These are phyloP conservation scores for Austroboletus niveus DNA, from an alignment of 1,284 basidiomycete species.

Conservation along the genomic window DNA sequence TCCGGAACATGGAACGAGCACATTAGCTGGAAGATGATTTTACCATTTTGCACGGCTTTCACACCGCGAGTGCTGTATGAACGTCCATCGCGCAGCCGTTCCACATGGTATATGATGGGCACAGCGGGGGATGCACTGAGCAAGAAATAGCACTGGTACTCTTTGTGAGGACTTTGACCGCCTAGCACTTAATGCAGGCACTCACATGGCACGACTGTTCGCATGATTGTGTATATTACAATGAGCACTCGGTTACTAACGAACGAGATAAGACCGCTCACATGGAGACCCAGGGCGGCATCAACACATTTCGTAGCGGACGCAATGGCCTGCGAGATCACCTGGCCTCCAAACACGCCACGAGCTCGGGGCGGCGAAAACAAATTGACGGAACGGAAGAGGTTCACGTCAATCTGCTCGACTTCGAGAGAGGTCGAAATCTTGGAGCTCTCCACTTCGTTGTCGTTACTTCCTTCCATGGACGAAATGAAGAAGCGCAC, in stretches of 20 bases:
- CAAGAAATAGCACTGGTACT: slow-evolving; percentile 74
- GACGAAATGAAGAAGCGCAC: neutral
- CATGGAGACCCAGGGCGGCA: slow-evolving; percentile 68
- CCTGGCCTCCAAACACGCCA: slow-evolving; percentile 89
- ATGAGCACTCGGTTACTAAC: slow-evolving; percentile 4
- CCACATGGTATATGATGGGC: slow-evolving; percentile 84
- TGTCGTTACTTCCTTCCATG: slow-evolving; percentile 38
- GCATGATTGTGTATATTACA: neutral
- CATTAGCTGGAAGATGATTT: slow-evolving; percentile 77
- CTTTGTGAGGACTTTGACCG: slow-evolving; percentile 3
- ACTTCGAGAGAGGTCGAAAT: slow-evolving; percentile 73
- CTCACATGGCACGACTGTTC: slow-evolving; percentile 69
- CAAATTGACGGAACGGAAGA: slow-evolving; percentile 74
- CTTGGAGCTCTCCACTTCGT: slow-evolving; percentile 53
- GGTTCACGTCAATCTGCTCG: slow-evolving; percentile 74
- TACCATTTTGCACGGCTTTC: slow-evolving; percentile 72
- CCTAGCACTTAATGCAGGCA: slow-evolving; percentile 1
- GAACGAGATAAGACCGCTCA: slow-evolving; percentile 31
- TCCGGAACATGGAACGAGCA: slow-evolving; percentile 87
- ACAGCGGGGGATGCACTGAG: slow-evolving; percentile 72
- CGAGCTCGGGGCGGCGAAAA: slow-evolving; percentile 65
- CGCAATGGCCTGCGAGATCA: slow-evolving; percentile 84
- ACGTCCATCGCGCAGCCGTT: slow-evolving; percentile 78
- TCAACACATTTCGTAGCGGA: slow-evolving; percentile 77
- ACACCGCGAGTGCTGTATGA: slow-evolving; percentile 74